Conservation (phyloP, 164 flowering plant genomes). For the Nelumbo lutea region DNA sequence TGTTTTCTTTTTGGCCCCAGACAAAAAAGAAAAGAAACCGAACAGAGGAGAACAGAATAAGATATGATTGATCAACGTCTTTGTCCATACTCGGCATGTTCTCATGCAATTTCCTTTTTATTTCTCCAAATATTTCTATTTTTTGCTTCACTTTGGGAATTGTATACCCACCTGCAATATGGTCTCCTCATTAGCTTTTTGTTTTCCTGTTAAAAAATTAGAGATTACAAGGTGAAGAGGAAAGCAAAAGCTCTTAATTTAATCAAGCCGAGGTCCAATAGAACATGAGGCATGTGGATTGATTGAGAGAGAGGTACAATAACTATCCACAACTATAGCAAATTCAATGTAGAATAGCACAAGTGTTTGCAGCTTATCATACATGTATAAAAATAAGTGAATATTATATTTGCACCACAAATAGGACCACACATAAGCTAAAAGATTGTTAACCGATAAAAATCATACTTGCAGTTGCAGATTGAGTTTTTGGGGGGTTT, state of each 20-base stretch:
- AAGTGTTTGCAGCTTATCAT: not conserved
- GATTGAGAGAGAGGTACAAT: constrained; percentile 29
- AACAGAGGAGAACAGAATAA: not conserved
- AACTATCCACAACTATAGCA: constrained; percentile 14
- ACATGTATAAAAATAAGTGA: not conserved
- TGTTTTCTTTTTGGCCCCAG: not conserved
- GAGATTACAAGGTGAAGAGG: constrained; percentile 11
- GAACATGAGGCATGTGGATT: constrained; percentile 55
- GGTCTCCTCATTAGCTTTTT: constrained; percentile 8
- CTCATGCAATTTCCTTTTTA: constrained; percentile 4
- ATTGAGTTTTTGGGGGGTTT: too few relatives aligned
- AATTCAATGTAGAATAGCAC: constrained; percentile 30
- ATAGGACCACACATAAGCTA: constrained; percentile 3
- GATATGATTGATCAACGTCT: not conserved
- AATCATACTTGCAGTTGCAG: too few relatives aligned
- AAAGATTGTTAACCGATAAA: too few relatives aligned
- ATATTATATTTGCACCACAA: not conserved
- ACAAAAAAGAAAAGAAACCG: too few relatives aligned
- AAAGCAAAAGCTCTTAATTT: constrained; percentile 12
- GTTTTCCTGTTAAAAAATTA: constrained; percentile 1
- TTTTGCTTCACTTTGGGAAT: not conserved
- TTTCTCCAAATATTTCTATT: not conserved
- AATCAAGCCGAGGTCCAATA: constrained; percentile 38
- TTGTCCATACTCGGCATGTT: constrained; percentile 14
- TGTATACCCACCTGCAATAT: constrained; percentile 22